A percentile compares a stretch with the other conserved stretches of the same genome.
Evolutionary conservation across 805 yeast genomes (phyloP).

Genomic region (Kazachstania africana): DNA sequence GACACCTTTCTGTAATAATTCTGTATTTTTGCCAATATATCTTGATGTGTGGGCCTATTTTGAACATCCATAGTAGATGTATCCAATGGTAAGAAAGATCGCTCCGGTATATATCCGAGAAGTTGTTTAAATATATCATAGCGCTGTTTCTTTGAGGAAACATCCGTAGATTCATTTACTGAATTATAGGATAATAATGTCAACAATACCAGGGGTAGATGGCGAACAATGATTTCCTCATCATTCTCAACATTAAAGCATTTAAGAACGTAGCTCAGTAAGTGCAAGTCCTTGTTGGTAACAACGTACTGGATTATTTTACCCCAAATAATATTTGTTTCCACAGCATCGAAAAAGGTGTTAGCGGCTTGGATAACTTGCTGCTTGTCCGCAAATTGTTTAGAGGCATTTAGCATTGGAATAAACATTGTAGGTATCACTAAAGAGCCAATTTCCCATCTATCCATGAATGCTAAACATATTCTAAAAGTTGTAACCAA

Average conservation of each 20-base stretch:
- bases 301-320: conserved; percentile 32
- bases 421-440: conserved; percentile 59
- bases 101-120: conserved; percentile 46
- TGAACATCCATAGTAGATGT: conserved; percentile 24
- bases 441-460: conserved; percentile 84
- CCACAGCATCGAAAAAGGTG: conserved; percentile 76
- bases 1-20: conserved; percentile 25
- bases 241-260: conserved; percentile 62
- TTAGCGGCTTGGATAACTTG: conserved; percentile 46
- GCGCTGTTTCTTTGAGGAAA: conserved; percentile 1
- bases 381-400: conserved; percentile 17
- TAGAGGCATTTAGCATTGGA: conserved; percentile 48
- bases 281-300: conserved; percentile 29
- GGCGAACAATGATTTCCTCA: conserved; percentile 72
- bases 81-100: conserved; percentile 47
- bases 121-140: conserved; percentile 26
- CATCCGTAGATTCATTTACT: background rate
- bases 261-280: conserved; percentile 47
- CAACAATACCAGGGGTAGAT: conserved; percentile 61
- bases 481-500: conserved; percentile 46
- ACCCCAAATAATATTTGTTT: conserved; percentile 68
- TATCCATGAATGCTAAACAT: conserved; percentile 67
- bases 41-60: conserved; percentile 7
- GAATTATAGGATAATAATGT: conserved; percentile 28
- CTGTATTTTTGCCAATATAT: conserved; percentile 21